phyloP scores from a whole-genome alignment of 1,139 yeast genomes.

The Suhomyces kunorum region DNA sequence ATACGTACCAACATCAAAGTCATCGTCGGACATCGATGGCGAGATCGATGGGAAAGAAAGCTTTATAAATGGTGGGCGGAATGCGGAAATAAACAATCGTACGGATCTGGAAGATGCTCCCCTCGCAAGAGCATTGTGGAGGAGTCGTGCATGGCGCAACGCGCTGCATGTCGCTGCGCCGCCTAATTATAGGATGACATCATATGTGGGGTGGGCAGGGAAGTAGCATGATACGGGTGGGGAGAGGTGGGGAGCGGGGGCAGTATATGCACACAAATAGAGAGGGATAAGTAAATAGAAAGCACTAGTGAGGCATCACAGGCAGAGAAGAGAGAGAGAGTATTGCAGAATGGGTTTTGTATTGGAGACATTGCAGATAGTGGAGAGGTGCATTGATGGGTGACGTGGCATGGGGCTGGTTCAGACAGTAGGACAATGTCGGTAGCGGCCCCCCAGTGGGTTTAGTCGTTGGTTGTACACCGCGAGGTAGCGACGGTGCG shows the following conservation, averaged over 20 bases:
- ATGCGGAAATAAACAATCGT: conserved; percentile 10
- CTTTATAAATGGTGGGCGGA: conserved; percentile 7
- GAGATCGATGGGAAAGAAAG: conserved; percentile 11
- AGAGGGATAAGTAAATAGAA: neutral
- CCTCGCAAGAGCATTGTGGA: conserved; percentile 13
- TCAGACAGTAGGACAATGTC: no score
- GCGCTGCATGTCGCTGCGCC: conserved; percentile 5
- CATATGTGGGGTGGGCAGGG: conserved; percentile 12
- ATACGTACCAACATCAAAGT: conserved; percentile 24
- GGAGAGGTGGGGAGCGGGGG: conserved; percentile 4
- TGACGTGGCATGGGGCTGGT: no score
- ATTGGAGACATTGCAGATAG: no score
- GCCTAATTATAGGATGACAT: conserved; percentile 11
- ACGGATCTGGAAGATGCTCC: conserved; percentile 13
- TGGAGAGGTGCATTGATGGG: no score
- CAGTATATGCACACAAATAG: neutral
- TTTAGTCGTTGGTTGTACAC: no score
- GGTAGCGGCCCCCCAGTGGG: no score
- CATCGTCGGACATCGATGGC: conserved; percentile 14
- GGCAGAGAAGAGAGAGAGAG: no score
- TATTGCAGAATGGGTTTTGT: no score
- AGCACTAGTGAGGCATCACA: neutral
- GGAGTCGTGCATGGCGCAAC: conserved; percentile 9
- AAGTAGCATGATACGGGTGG: conserved; percentile 2
- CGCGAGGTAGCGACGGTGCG: no score